These are phyloP conservation scores for Aspergillus viridinutans DNA, from an alignment of 2,329 filamentous ascomycete genomes.

Conservation along the genomic window DNA sequence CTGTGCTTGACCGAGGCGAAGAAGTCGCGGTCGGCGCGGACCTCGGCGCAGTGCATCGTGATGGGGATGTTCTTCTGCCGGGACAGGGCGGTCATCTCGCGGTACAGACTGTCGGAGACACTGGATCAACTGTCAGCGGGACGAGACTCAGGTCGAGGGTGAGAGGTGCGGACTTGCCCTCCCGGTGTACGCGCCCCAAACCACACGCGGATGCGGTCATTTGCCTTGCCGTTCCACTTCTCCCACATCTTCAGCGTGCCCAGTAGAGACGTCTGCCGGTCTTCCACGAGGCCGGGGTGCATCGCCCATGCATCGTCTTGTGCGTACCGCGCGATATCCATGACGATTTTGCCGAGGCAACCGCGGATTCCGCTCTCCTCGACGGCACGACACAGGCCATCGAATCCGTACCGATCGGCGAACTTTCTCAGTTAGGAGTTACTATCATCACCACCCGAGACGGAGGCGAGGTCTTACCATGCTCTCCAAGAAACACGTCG, in stretches of 20 bases:
- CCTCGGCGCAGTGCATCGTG: conserved; percentile 47
- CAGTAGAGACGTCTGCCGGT: conserved; percentile 38
- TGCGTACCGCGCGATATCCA: conserved; percentile 43
- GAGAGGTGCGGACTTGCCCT: conserved; percentile 27
- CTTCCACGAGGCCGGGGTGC: conserved; percentile 41
- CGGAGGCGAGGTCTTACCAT: conserved; percentile 35
- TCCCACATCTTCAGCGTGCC: conserved; percentile 37
- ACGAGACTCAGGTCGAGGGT: background rate
- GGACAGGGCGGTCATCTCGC: conserved; percentile 41
- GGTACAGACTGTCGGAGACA: conserved; percentile 34
- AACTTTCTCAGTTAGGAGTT: conserved; percentile 27
- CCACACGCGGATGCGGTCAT: conserved; percentile 47
- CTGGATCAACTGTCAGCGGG: conserved; percentile 5
- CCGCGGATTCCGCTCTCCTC: conserved; percentile 44
- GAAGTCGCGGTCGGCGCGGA: conserved; percentile 8
- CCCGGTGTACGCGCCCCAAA: conserved; percentile 46
- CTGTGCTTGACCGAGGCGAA: conserved; percentile 24
- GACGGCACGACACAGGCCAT: conserved; percentile 42
- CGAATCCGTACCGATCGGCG: conserved; percentile 45
- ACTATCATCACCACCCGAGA: background rate
- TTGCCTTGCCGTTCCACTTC: conserved; percentile 32
- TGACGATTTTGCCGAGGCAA: conserved; percentile 44
- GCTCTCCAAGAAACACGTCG: conserved; percentile 51
- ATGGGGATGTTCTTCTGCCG: conserved; percentile 39
- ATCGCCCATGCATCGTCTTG: conserved; percentile 42